Evolutionary conservation across 257 asterid genomes (phyloP), one percentile per base, ranked within the genome.

Genomic region (Oldenlandia corymbosa): DNA sequence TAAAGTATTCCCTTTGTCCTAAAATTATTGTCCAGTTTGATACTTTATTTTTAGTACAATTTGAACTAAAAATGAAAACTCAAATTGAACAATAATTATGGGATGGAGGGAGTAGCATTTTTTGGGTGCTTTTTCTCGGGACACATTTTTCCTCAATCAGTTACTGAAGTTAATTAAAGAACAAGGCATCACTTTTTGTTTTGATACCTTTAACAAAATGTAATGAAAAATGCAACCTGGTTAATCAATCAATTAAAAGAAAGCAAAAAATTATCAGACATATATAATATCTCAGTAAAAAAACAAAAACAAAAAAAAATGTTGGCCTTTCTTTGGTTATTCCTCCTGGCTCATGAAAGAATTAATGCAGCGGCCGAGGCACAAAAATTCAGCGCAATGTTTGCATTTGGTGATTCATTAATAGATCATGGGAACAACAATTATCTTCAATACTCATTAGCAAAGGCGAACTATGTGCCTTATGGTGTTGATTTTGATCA

Each of bases 381-480:
- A 27, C 61, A 12, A 31, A 12, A 18, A 49, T 77, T 80, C 39
- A 77, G 73, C 6, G 88, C 90, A 28, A 70, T 87, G 59, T 87
- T 84, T 62, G 83, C 75, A 7, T 87, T 87, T 66, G 95, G 95
- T 4, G 95, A 85, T 69, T 87, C 95, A 1, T 57, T 87, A 53
- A 79, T 73, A 0, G 94, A 88, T 73, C 87, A 91, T 0, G 91
- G 94, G 11, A 88, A 88, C 61, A 85, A 88, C 84, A 85, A 88
- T 64, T 76, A 76, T 76, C 78, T 88, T 50, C 62, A 59, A 34
- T 77, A n/a, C n/a, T n/a, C 96, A 2, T 48, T 79, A 32, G 96
- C 96, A 5, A 88, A 88, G 73, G 96, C 96, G 0, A 88, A 85
- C 61, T 88, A 76, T 59, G 57, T 70, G 13, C 96, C 96, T 49